These are phyloP conservation scores for Chytriomyces hyalinus DNA, from an alignment of 192 early-diverging fungal species.

Conservation along the genomic window DNA sequence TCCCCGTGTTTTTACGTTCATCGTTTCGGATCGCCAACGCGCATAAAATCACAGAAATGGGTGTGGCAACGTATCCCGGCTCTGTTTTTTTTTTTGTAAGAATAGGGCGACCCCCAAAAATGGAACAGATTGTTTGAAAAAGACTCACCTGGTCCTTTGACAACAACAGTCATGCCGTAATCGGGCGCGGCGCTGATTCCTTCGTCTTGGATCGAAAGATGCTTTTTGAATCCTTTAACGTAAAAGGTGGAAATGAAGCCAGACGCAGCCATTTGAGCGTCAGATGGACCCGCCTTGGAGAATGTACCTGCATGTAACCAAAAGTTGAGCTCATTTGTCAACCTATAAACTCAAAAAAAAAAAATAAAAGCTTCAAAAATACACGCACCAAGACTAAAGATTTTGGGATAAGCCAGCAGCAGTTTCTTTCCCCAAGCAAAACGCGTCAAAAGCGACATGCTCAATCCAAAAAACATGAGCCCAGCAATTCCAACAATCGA, in stretches of 20 bases:
- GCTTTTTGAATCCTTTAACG: conserved; percentile 55
- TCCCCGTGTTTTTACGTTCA: neutral
- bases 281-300: conserved; percentile 57
- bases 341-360: too few relatives aligned
- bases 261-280: conserved; percentile 60
- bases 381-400: conserved; percentile 59
- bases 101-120: neutral
- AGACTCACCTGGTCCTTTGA: conserved; percentile 55
- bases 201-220: neutral
- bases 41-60: conserved; percentile 60
- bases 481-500: conserved; percentile 35
- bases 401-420: conserved; percentile 61
- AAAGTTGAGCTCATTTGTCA: too few relatives aligned
- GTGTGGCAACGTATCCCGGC: conserved; percentile 69
- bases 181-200: conserved; percentile 13
- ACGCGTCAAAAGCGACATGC: conserved; percentile 57
- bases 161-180: conserved; percentile 52
- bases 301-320: conserved; percentile 43
- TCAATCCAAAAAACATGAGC: conserved; percentile 45
- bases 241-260: conserved; percentile 61
- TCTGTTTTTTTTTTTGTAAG: conserved; percentile 38
- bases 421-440: conserved; percentile 60
- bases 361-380: too few relatives aligned
- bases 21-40: conserved; percentile 58
- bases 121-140: neutral